phyloP scores from a whole-genome alignment of 768 basidiomycete species.

The Thelephora ganbajun region DNA sequence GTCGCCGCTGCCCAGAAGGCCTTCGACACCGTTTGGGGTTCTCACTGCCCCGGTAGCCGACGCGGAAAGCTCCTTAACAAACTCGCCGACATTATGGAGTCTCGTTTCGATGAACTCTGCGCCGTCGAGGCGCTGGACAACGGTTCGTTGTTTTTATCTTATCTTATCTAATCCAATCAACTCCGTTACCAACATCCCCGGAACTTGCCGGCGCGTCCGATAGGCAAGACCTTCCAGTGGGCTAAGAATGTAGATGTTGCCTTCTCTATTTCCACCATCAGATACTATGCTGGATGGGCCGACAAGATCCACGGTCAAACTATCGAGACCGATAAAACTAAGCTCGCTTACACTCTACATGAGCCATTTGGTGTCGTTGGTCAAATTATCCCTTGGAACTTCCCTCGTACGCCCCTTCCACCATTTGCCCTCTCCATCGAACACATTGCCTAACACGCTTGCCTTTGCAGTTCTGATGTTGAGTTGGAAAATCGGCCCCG shows the following conservation, averaged over 20 bases:
- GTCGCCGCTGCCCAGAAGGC: constrained; percentile 54
- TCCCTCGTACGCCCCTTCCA: constrained; percentile 25
- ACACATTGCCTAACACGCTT: background rate
- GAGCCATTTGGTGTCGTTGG: constrained; percentile 45
- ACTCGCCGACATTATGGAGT: constrained; percentile 51
- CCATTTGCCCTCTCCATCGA: background rate
- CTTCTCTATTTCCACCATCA: constrained; percentile 33
- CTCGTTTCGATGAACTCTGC: constrained; percentile 46
- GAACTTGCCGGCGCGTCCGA: background rate
- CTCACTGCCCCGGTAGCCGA: constrained; percentile 35
- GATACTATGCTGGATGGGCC: constrained; percentile 85
- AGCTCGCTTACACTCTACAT: constrained; percentile 45
- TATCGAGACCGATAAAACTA: constrained; percentile 41
- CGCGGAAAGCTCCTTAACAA: constrained; percentile 46
- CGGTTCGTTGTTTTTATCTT: constrained; percentile 19
- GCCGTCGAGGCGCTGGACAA: constrained; percentile 66
- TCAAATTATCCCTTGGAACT: constrained; percentile 60
- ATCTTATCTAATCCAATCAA: constrained; percentile 1
- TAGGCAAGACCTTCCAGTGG: constrained; percentile 40
- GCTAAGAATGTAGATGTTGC: constrained; percentile 36
- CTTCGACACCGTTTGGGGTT: constrained; percentile 56
- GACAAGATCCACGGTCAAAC: constrained; percentile 73
- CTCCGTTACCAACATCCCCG: background rate
- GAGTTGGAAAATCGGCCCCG: constrained; percentile 49
- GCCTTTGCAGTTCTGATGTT: constrained; percentile 31